Evolutionary conservation across 768 basidiomycete genomes (phyloP).

Genomic region (Russula abietina): DNA sequence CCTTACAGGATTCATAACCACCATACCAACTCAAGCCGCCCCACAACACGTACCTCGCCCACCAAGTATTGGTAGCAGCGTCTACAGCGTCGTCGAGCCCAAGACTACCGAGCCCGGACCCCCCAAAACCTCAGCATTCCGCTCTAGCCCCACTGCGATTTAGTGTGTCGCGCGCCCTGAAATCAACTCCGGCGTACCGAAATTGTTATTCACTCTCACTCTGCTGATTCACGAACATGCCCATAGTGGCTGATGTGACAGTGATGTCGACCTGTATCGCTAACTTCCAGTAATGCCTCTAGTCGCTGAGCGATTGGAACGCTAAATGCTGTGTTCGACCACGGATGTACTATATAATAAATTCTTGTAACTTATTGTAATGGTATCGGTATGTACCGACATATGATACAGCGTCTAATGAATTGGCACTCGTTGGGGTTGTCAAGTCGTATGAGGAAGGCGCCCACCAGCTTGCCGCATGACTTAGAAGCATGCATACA

Average conservation of each 20-base stretch:
- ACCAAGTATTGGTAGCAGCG: conserved; percentile 4
- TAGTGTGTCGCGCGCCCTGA: conserved; percentile 16
- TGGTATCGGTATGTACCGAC: background rate
- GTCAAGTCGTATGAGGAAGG: background rate
- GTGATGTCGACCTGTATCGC: background rate
- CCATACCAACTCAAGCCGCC: conserved; percentile 52
- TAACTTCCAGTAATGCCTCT: background rate
- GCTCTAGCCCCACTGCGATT: conserved; percentile 31
- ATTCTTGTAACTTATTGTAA: conserved; percentile 1
- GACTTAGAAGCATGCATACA: background rate
- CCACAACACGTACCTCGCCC: conserved; percentile 44
- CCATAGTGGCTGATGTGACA: background rate
- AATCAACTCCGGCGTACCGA: background rate
- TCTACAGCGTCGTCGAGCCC: conserved; percentile 6
- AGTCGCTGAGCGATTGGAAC: conserved; percentile 11
- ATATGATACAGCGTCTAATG: conserved; percentile 8
- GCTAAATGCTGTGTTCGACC: background rate
- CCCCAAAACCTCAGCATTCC: conserved; percentile 21
- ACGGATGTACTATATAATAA: background rate
- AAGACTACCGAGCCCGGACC: background rate
- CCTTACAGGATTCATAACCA: conserved; percentile 47
- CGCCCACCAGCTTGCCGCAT: background rate
- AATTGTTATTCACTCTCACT: background rate
- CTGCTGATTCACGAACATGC: background rate
- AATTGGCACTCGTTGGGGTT: background rate